Percentiles rank a stretch among this genome's conserved stretches.
phyloP scores from a whole-genome alignment of 1,284 basidiomycete species.

The Neolentinus lepideus region DNA sequence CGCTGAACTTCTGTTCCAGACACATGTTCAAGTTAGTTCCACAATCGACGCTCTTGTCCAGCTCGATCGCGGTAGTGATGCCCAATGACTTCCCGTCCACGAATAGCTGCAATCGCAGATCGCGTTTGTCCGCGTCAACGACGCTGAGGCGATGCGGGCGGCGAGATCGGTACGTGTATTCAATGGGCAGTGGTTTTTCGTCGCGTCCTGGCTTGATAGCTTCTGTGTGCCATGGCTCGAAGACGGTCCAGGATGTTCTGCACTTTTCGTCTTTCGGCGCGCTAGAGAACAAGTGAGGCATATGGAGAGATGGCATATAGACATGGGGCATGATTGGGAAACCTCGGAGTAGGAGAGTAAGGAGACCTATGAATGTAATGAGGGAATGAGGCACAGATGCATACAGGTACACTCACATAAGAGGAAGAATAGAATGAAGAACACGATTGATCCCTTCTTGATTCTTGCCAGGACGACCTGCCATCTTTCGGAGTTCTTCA shows the following conservation, averaged over 20 bases:
- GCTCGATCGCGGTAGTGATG: neutral
- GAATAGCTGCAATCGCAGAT: neutral
- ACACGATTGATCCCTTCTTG: neutral
- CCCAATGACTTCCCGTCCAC: neutral
- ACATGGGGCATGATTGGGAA: neutral
- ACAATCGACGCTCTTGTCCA: conserved; percentile 4
- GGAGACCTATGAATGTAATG: neutral
- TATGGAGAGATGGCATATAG: neutral
- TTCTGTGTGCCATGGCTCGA: neutral
- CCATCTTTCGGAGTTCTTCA: neutral
- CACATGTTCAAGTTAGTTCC: neutral
- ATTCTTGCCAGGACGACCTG: neutral
- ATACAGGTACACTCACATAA: neutral
- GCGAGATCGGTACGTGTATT: neutral
- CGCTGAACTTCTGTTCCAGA: neutral
- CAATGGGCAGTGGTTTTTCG: neutral
- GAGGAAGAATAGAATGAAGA: neutral
- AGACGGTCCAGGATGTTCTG: neutral
- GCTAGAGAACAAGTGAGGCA: neutral
- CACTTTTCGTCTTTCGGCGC: neutral
- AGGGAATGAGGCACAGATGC: neutral
- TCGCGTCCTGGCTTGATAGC: neutral
- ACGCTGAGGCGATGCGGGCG: conserved; percentile 2
- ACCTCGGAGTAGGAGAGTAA: neutral
- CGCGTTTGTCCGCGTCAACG: conserved; percentile 4